Conservation (phyloP, 2,329 filamentous ascomycete genomes). For the Sarocladium oryzae region DNA sequence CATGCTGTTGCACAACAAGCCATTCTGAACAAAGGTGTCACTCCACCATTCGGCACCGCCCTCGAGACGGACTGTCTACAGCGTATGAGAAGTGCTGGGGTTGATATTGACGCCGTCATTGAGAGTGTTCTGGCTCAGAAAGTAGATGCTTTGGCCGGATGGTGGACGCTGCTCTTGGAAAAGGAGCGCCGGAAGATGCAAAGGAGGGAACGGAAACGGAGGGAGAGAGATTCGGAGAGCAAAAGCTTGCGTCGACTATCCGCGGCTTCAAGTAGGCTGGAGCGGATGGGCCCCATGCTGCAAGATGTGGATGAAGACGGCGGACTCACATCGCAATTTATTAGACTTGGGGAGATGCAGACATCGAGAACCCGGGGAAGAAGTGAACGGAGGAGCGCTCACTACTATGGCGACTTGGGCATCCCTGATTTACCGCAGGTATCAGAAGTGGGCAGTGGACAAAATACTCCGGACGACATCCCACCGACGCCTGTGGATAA, state of each 20-base stretch:
- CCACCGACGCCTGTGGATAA: slow-evolving; percentile 73
- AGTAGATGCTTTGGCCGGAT: slow-evolving; percentile 85
- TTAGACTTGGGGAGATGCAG: slow-evolving; percentile 36
- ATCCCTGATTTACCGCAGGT: slow-evolving; percentile 72
- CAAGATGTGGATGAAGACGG: slow-evolving; percentile 76
- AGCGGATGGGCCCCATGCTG: slow-evolving; percentile 70
- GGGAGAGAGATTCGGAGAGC: slow-evolving; percentile 74
- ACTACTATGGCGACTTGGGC: slow-evolving; percentile 54
- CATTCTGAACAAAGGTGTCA: slow-evolving; percentile 75
- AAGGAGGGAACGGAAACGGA: slow-evolving; percentile 74
- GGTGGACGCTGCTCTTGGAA: slow-evolving; percentile 92
- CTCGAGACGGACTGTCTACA: slow-evolving; percentile 88
- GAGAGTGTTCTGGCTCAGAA: slow-evolving; percentile 87
- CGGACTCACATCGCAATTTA: slow-evolving; percentile 38
- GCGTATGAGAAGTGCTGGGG: slow-evolving; percentile 86
- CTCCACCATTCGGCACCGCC: slow-evolving; percentile 75
- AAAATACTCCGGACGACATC: slow-evolving; percentile 36
- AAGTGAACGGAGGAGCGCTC: slow-evolving; percentile 66
- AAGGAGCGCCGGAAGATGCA: slow-evolving; percentile 87
- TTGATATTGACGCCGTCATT: slow-evolving; percentile 90
- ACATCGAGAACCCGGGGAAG: slow-evolving; percentile 65
- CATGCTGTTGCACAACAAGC: slow-evolving; percentile 82
- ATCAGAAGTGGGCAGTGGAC: slow-evolving; percentile 52
- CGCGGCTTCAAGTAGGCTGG: slow-evolving; percentile 79
- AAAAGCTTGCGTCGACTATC: slow-evolving; percentile 77